Evolutionary conservation across 1,284 basidiomycete genomes (phyloP).

Genomic region (Fomitopsis schrenkii): DNA sequence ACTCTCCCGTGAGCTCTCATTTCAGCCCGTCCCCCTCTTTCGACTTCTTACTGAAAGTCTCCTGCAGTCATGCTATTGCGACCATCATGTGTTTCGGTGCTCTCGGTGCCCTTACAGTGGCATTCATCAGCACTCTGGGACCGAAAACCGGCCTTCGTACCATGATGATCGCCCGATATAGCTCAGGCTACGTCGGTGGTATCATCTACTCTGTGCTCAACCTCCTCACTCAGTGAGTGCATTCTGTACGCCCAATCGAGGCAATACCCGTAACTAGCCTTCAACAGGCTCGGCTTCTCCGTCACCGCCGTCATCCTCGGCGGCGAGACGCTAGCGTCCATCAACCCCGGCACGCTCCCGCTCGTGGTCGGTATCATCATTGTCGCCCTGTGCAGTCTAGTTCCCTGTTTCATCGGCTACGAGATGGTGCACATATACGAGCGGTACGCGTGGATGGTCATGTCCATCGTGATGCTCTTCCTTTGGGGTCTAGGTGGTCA

Average conservation of each 20-base stretch:
- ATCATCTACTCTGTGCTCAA: slow-evolving; percentile 56
- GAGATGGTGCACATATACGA: slow-evolving; percentile 56
- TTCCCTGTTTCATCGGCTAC: slow-evolving; percentile 51
- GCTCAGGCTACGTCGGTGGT: slow-evolving; percentile 53
- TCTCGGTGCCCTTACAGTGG: slow-evolving; percentile 36
- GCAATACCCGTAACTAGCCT: neutral
- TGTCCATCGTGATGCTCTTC: slow-evolving; percentile 52
- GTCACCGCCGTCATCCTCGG: slow-evolving; percentile 43
- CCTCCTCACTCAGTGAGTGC: slow-evolving; percentile 47
- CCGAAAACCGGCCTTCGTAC: slow-evolving; percentile 59
- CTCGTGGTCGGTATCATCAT: slow-evolving; percentile 43
- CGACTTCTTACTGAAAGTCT: neutral
- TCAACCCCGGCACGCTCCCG: slow-evolving; percentile 38
- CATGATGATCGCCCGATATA: slow-evolving; percentile 54
- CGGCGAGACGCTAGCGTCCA: slow-evolving; percentile 43
- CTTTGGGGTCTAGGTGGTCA: slow-evolving; percentile 50
- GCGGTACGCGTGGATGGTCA: slow-evolving; percentile 58
- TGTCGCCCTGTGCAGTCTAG: slow-evolving; percentile 36
- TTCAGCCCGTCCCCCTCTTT: neutral
- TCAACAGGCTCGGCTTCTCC: slow-evolving; percentile 41
- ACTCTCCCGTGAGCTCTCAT: slow-evolving; percentile 37
- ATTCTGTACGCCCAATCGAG: neutral
- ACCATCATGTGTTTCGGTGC: slow-evolving; percentile 41
- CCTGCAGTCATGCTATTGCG: slow-evolving; percentile 36
- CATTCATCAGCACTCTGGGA: slow-evolving; percentile 58